phyloP scores from a whole-genome alignment of 1,139 yeast species.

The Diutina rugosa region DNA sequence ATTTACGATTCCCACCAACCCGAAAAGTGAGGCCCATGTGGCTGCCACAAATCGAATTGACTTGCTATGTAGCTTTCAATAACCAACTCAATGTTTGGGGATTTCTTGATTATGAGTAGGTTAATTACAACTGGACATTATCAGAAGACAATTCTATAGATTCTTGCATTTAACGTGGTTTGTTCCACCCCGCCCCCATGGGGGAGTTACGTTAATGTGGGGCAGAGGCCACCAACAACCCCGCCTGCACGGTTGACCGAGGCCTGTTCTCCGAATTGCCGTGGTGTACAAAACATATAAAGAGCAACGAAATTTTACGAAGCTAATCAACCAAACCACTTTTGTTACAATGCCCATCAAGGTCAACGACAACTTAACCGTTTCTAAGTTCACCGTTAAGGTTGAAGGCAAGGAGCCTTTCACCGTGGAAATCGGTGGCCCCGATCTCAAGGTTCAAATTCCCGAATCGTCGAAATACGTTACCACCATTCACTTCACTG shows the following conservation, averaged over 20 bases:
- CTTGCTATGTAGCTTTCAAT: no score
- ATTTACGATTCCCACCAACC: neutral
- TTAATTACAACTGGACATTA: neutral
- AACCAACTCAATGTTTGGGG: neutral
- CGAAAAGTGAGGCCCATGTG: neutral
- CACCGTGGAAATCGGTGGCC: slow-evolving; percentile 17
- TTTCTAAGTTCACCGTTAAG: slow-evolving; percentile 18
- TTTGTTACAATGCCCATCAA: neutral
- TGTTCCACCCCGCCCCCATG: neutral
- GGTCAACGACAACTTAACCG: slow-evolving; percentile 12
- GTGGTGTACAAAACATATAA: neutral
- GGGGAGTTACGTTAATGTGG: neutral
- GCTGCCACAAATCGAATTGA: neutral
- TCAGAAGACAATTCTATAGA: neutral
- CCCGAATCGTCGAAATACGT: slow-evolving; percentile 28
- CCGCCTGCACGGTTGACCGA: neutral
- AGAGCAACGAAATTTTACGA: neutral
- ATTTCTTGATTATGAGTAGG: neutral
- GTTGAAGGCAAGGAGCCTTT: slow-evolving; percentile 17
- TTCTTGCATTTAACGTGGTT: neutral
- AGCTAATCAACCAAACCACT: neutral
- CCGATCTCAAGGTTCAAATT: slow-evolving; percentile 18
- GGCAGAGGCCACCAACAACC: neutral
- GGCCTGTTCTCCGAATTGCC: neutral
- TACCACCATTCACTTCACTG: slow-evolving; percentile 23